Conservation (phyloP, 1,284 basidiomycete genomes). For the Omphalotus olearius region DNA sequence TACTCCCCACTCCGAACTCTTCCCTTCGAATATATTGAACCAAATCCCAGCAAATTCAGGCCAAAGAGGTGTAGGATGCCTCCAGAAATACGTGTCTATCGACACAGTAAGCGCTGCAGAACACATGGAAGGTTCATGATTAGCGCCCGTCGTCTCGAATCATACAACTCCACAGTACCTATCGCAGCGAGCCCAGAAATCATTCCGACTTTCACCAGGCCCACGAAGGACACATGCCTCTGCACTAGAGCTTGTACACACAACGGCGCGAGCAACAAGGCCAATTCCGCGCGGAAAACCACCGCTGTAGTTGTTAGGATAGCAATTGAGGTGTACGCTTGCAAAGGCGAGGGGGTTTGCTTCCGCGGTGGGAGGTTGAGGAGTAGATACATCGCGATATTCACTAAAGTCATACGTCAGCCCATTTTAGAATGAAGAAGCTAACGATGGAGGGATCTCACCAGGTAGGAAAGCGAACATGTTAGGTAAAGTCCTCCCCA, state of each 20-base stretch:
- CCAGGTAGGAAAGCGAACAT: constrained; percentile 85
- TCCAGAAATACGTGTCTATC: constrained; percentile 90
- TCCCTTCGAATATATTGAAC: constrained; percentile 88
- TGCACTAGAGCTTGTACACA: constrained; percentile 52
- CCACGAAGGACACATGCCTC: constrained; percentile 38
- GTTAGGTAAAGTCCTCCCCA: constrained; percentile 90
- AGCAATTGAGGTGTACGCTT: constrained; percentile 35
- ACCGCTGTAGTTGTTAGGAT: constrained; percentile 66
- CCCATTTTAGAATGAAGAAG: background rate
- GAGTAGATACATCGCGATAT: constrained; percentile 57
- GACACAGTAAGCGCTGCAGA: constrained; percentile 54
- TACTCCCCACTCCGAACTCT: constrained; percentile 91
- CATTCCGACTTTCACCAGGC: constrained; percentile 51
- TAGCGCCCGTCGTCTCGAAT: background rate
- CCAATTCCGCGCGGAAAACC: constrained; percentile 81
- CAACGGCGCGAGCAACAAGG: constrained; percentile 62
- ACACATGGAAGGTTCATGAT: too few relatives aligned
- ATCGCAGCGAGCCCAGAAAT: constrained; percentile 51
- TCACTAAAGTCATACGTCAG: constrained; percentile 57
- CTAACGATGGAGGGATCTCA: constrained; percentile 29
- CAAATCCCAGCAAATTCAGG: constrained; percentile 80
- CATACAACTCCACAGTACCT: constrained; percentile 32
- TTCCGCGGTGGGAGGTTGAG: constrained; percentile 43
- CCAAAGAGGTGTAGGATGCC: constrained; percentile 59
- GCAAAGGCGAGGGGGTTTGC: constrained; percentile 30